Conservation (phyloP, 306 rosid species). For the Rubus idaeus region DNA sequence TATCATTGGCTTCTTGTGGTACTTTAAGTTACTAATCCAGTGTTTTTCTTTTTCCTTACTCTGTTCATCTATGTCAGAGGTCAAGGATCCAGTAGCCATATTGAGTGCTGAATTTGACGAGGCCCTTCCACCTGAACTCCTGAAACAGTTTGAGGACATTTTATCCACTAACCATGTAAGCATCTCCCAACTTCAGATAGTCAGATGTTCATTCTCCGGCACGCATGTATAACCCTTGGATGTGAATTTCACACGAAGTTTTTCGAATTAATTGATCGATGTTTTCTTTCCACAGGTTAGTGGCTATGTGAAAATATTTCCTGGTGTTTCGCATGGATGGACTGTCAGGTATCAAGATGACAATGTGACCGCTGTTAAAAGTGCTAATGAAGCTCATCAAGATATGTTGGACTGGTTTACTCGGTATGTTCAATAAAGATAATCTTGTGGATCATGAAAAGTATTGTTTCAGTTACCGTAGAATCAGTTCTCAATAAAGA, state of each 20-base stretch:
- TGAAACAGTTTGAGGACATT: slow-evolving; percentile 56
- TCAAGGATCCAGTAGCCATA: slow-evolving; percentile 45
- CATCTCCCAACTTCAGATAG: neutral
- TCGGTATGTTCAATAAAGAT: slow-evolving; percentile 4
- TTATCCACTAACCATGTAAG: slow-evolving; percentile 48
- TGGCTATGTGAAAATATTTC: slow-evolving; percentile 40
- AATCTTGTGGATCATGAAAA: neutral
- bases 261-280: neutral
- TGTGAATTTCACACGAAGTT: neutral
- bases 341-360: slow-evolving; percentile 32
- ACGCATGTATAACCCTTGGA: neutral
- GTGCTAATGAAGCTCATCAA: slow-evolving; percentile 42
- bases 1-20: neutral
- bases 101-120: slow-evolving; percentile 64
- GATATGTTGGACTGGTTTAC: slow-evolving; percentile 40
- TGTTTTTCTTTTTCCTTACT: too few species aligned
- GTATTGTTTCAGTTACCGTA: neutral
- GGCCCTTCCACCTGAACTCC: slow-evolving; percentile 56
- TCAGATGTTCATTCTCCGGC: neutral
- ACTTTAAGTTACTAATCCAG: neutral
- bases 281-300: neutral
- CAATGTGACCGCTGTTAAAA: slow-evolving; percentile 36
- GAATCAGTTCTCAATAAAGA: neutral
- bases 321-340: slow-evolving; percentile 47
- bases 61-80: slow-evolving; percentile 38